Evolutionary conservation across 352 stramenopile species (phyloP).

Genomic region (Phytophthora cryptogea): DNA sequence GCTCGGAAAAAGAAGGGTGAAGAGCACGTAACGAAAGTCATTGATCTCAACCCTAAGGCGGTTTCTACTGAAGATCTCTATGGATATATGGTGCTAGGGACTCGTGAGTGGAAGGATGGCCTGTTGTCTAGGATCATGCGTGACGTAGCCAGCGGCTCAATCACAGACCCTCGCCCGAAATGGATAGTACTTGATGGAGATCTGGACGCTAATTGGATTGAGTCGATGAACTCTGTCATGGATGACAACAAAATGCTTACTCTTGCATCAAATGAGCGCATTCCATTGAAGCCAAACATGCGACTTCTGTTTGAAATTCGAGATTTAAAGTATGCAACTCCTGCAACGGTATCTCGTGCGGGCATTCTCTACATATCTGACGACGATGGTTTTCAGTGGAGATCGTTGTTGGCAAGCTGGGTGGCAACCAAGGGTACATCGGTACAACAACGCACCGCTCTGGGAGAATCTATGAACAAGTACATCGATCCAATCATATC

Average conservation of each 20-base stretch:
- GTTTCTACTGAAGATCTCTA: constrained; percentile 97
- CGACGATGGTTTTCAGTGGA: constrained; percentile 92
- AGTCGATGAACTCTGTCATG: constrained; percentile 92
- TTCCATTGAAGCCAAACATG: constrained; percentile 95
- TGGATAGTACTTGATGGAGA: constrained; percentile 96
- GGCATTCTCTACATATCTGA: constrained; percentile 96
- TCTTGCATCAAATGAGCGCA: constrained; percentile 94
- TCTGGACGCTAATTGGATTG: constrained; percentile 87
- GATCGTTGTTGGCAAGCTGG: constrained; percentile 92
- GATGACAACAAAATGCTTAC: constrained; percentile 91
- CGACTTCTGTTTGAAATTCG: constrained; percentile 96
- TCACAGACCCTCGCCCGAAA: constrained; percentile 79
- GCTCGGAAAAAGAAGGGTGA: constrained; percentile 82
- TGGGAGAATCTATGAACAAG: constrained; percentile 77
- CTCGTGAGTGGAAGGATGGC: constrained; percentile 96
- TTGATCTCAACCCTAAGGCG: constrained; percentile 95
- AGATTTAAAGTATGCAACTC: constrained; percentile 94
- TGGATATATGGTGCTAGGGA: constrained; percentile 94
- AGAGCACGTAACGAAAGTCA: constrained; percentile 63
- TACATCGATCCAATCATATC: constrained; percentile 88
- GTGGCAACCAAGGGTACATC: constrained; percentile 73
- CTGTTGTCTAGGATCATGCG: constrained; percentile 95
- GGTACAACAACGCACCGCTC: constrained; percentile 50
- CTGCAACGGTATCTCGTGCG: constrained; percentile 93
- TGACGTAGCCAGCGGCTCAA: constrained; percentile 76